phyloP scores from a whole-genome alignment of 129 eudicot species.

The Chrysanthemum makinoi region DNA sequence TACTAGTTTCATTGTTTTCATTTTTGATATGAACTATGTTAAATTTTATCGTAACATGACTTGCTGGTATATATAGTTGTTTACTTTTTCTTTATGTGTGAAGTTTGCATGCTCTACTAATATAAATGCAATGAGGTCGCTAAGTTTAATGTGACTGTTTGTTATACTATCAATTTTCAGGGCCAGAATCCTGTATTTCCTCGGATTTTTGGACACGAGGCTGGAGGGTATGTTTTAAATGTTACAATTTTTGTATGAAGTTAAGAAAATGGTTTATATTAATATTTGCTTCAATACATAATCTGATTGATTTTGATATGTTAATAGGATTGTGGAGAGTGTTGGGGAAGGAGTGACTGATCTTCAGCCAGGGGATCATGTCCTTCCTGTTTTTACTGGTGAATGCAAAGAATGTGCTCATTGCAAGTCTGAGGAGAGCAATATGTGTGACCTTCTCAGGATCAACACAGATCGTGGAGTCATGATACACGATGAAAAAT shows the following conservation, averaged over 20 bases:
- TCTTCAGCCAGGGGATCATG: slow-evolving; percentile 70
- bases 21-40: no score
- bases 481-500: not conserved
- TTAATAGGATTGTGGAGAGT: slow-evolving; percentile 63
- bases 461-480: slow-evolving; percentile 85
- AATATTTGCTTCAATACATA: not conserved
- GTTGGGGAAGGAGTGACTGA: slow-evolving; percentile 86
- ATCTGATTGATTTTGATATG: not conserved
- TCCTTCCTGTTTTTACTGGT: slow-evolving; percentile 84
- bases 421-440: slow-evolving; percentile 78
- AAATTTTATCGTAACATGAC: no score
- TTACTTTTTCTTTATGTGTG: no score
- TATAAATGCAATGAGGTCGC: no score
- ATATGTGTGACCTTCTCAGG: slow-evolving; percentile 77
- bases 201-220: slow-evolving; percentile 82
- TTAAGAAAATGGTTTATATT: not conserved
- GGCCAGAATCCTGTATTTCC: slow-evolving; percentile 83
- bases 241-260: not conserved
- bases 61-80: no score
- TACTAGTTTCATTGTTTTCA: no score
- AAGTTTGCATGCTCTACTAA: no score
- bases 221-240: slow-evolving; percentile 71
- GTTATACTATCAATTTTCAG: slow-evolving; percentile 27
- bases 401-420: slow-evolving; percentile 82
- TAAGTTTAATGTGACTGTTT: no score